These are phyloP conservation scores for Candida odintsovae DNA, from an alignment of 805 yeast genomes.

Conservation along the genomic window DNA sequence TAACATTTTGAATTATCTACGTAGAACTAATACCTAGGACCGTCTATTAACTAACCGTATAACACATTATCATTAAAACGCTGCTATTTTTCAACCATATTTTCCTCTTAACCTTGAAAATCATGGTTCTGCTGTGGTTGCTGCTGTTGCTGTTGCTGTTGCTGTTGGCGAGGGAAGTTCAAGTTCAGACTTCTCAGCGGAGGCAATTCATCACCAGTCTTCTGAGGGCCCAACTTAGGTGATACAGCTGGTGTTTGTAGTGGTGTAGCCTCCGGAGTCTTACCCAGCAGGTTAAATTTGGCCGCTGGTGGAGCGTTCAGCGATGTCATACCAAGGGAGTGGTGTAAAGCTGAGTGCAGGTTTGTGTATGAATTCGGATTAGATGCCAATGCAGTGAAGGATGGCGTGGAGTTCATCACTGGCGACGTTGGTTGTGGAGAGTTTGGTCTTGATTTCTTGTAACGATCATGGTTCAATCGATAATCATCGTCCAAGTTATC, in stretches of 20 bases:
- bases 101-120: background rate
- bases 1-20: no score
- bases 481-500: constrained; percentile 37
- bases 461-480: constrained; percentile 25
- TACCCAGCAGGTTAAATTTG: constrained; percentile 17
- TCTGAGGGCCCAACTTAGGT: constrained; percentile 17
- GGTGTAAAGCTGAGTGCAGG: constrained; percentile 17
- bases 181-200: constrained; percentile 23
- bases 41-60: no score
- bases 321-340: constrained; percentile 17
- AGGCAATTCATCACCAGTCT: constrained; percentile 19
- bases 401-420: constrained; percentile 1
- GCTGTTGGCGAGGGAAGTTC: constrained; percentile 20
- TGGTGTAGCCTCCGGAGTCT: constrained; percentile 26
- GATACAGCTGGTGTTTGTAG: constrained; percentile 23
- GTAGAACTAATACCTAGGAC: no score
- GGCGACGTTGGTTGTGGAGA: constrained; percentile 26
- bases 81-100: background rate
- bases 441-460: constrained; percentile 34
- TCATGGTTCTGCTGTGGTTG: background rate
- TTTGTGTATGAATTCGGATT: constrained; percentile 20
- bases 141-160: constrained; percentile 1
- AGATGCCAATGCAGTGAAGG: constrained; percentile 12
- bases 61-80: background rate
- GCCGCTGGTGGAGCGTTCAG: constrained; percentile 5